Evolutionary conservation across 2,329 filamentous ascomycete species (phyloP).

Genomic region (Piedraia hortae): DNA sequence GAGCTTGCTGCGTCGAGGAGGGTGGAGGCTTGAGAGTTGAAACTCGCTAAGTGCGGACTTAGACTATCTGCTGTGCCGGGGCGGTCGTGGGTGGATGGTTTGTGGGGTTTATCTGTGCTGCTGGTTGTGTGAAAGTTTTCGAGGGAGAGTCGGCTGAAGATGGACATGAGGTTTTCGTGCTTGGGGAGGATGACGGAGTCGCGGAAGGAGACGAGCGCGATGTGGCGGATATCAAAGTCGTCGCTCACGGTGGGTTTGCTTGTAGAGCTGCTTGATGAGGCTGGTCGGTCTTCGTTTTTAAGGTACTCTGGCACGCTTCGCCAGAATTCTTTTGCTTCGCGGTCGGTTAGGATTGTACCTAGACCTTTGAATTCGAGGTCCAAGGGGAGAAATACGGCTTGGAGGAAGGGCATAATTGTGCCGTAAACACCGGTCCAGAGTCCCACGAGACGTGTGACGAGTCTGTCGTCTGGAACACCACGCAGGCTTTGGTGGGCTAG

Average conservation of each 20-base stretch:
- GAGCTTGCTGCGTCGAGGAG: slow-evolving; percentile 37
- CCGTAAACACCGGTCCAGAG: slow-evolving; percentile 89
- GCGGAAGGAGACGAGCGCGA: slow-evolving; percentile 67
- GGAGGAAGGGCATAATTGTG: slow-evolving; percentile 70
- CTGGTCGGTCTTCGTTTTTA: slow-evolving; percentile 16
- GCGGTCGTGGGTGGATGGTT: slow-evolving; percentile 10
- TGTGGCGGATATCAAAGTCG: slow-evolving; percentile 59
- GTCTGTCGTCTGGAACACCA: slow-evolving; percentile 51
- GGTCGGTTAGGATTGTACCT: slow-evolving; percentile 47
- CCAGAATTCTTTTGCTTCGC: slow-evolving; percentile 79
- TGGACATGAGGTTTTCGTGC: slow-evolving; percentile 65
- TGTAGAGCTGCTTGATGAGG: slow-evolving; percentile 14
- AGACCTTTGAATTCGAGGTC: slow-evolving; percentile 79
- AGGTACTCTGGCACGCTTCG: slow-evolving; percentile 30
- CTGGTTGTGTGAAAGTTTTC: slow-evolving; percentile 34
- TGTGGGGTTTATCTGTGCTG: slow-evolving; percentile 11
- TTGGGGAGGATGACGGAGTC: slow-evolving; percentile 71
- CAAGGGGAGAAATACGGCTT: slow-evolving; percentile 77
- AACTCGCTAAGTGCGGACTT: slow-evolving; percentile 48
- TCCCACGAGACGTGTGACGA: slow-evolving; percentile 77
- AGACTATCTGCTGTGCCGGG: slow-evolving; percentile 44
- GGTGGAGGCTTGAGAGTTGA: slow-evolving; percentile 53
- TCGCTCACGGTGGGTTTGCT: slow-evolving; percentile 21
- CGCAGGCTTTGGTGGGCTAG: slow-evolving; percentile 65
- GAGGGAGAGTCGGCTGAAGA: slow-evolving; percentile 69